A percentile compares a stretch with the other conserved stretches of the same genome.
Evolutionary conservation across 1,284 basidiomycete species (phyloP).

Genomic region (Athelia psychrophila): DNA sequence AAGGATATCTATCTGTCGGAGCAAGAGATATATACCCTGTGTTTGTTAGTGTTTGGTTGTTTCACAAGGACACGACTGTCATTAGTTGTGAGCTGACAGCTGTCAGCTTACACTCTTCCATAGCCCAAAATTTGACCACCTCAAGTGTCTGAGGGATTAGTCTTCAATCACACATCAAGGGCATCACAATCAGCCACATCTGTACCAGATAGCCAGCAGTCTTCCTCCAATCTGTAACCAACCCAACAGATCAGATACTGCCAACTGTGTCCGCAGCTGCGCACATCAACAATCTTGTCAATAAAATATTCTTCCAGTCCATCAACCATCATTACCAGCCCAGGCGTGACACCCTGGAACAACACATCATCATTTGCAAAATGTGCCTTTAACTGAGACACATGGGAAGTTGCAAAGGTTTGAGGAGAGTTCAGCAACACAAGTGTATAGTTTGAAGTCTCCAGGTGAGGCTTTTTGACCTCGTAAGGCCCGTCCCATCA

Average conservation of each 20-base stretch:
- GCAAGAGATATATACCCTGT: no score
- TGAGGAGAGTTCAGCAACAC: neutral
- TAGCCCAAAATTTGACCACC: no score
- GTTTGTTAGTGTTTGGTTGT: no score
- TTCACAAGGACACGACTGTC: no score
- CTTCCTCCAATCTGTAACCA: slow-evolving; percentile 4
- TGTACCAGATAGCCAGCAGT: slow-evolving; percentile 11
- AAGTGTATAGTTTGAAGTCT: neutral
- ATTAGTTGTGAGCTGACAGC: no score
- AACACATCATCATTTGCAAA: neutral
- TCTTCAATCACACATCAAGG: slow-evolving; percentile 10
- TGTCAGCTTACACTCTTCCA: no score
- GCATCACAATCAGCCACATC: slow-evolving; percentile 12
- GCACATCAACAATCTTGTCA: slow-evolving; percentile 6
- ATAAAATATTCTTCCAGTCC: slow-evolving; percentile 1
- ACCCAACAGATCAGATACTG: slow-evolving; percentile 7
- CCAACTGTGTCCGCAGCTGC: slow-evolving; percentile 3
- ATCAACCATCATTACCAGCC: neutral
- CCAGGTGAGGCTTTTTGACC: neutral
- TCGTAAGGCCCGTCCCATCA: neutral
- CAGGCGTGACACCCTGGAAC: neutral
- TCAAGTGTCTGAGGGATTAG: neutral
- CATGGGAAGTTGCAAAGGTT: neutral
- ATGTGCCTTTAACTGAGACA: neutral
- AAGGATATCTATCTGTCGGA: no score